A percentile compares a stretch with the other conserved stretches of the same genome.
Evolutionary conservation across 106 monocot species (phyloP).

Genomic region (Dioscorea alata): DNA sequence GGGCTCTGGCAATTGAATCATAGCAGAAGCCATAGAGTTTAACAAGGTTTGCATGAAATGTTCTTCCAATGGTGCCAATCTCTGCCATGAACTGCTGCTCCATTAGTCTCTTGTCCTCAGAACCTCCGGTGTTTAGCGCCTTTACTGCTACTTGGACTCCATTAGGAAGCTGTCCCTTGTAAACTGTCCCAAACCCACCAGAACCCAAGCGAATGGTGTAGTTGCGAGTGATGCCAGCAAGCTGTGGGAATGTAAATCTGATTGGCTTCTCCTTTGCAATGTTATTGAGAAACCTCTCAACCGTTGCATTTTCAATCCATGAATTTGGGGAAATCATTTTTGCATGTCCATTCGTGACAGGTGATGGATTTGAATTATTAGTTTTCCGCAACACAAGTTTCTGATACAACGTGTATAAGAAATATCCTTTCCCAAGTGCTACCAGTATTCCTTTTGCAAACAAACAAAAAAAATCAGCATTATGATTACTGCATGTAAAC

Average conservation of each 20-base stretch:
- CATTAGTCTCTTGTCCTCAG: neutral
- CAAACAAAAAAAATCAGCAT: no score
- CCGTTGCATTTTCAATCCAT: neutral
- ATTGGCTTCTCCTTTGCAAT: conserved; percentile 8
- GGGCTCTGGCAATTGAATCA: neutral
- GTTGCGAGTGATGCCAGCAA: conserved; percentile 6
- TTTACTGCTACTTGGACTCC: conserved; percentile 10
- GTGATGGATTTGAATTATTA: neutral
- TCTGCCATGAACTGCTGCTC: conserved; percentile 18
- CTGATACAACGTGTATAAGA: neutral
- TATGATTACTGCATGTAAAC: neutral
- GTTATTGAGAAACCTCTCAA: conserved; percentile 8
- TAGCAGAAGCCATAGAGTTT: conserved; percentile 14
- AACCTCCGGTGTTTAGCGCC: neutral
- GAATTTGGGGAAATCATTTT: neutral
- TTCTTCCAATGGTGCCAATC: conserved; percentile 5
- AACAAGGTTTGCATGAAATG: conserved; percentile 12
- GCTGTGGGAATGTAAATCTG: conserved; percentile 9
- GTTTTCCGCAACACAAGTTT: neutral
- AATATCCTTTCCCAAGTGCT: neutral
- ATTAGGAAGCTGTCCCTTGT: conserved; percentile 17
- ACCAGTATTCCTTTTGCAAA: no score
- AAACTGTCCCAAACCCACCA: conserved; percentile 15
- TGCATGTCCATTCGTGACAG: neutral
- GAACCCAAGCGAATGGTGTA: neutral